Percentiles rank a stretch among this genome's conserved stretches.
Conservation (phyloP, 1,139 yeast species). For the Taiozyma onychis region DNA sequence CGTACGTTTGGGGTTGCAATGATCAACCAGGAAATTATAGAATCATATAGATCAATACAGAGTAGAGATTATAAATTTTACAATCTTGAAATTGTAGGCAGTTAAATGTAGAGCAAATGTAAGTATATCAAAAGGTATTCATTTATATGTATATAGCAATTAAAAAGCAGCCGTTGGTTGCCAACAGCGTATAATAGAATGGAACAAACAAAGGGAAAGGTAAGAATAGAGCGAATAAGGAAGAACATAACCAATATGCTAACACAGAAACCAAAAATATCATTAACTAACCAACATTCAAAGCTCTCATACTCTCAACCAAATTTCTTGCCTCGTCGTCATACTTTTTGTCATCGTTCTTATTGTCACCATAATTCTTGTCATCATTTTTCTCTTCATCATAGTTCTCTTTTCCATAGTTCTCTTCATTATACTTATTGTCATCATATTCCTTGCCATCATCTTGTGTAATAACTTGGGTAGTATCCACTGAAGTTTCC, state of each 20-base stretch:
- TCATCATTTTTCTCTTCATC: too few species aligned
- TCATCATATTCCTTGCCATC: conserved; percentile 16
- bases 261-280: not conserved
- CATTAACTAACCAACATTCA: not conserved
- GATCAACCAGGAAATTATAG: not conserved
- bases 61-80: not conserved
- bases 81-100: too few species aligned
- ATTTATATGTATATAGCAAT: not conserved
- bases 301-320: conserved; percentile 17
- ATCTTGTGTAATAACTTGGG: not conserved
- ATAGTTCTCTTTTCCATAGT: too few species aligned
- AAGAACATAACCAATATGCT: not conserved
- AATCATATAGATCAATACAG: not conserved
- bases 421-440: too few species aligned
- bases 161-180: too few species aligned
- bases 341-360: conserved; percentile 13
- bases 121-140: not conserved
- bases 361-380: too few species aligned
- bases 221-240: not conserved
- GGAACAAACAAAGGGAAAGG: not conserved
- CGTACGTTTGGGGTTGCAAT: not conserved
- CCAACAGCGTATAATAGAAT: too few species aligned
- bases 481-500: not conserved
- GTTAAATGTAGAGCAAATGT: not conserved
- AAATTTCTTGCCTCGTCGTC: conserved; percentile 22